phyloP scores from a whole-genome alignment of 352 stramenopile species.

The Hyaloperonospora brassicae region DNA sequence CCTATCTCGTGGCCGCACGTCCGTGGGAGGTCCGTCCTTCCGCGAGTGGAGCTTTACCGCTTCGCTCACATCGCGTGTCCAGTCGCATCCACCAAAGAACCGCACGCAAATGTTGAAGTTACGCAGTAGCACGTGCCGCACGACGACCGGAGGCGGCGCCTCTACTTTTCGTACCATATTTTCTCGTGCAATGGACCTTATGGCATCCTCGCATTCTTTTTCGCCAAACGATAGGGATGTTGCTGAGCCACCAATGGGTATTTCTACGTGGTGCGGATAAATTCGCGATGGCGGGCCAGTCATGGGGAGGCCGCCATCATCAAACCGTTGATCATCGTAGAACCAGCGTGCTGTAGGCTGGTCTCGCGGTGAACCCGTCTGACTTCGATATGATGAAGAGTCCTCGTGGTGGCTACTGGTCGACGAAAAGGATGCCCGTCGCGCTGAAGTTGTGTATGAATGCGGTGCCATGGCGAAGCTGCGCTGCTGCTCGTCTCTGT shows the following conservation, averaged over 20 bases:
- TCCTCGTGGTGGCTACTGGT: constrained; percentile 40
- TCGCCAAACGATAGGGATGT: constrained; percentile 82
- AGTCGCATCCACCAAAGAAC: constrained; percentile 83
- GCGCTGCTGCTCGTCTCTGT: constrained; percentile 7
- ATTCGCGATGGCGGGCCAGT: constrained; percentile 64
- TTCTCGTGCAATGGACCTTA: constrained; percentile 64
- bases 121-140: constrained; percentile 73
- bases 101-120: constrained; percentile 86
- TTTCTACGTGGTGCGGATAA: constrained; percentile 82
- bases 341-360: constrained; percentile 76
- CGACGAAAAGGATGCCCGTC: constrained; percentile 51
- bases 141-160: constrained; percentile 47
- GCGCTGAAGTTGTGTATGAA: constrained; percentile 16
- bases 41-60: constrained; percentile 21
- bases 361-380: constrained; percentile 50
- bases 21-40: constrained; percentile 5
- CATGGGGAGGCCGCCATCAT: constrained; percentile 25
- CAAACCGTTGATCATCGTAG: constrained; percentile 43
- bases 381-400: constrained; percentile 36
- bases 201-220: constrained; percentile 66
- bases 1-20: constrained; percentile 8
- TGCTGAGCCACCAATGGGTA: constrained; percentile 72
- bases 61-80: constrained; percentile 50
- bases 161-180: constrained; percentile 39
- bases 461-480: not conserved